Evolutionary conservation across 108 stramenopile genomes (phyloP), one percentile per base, ranked within the genome.

Genomic region (Fragilaria radians): DNA sequence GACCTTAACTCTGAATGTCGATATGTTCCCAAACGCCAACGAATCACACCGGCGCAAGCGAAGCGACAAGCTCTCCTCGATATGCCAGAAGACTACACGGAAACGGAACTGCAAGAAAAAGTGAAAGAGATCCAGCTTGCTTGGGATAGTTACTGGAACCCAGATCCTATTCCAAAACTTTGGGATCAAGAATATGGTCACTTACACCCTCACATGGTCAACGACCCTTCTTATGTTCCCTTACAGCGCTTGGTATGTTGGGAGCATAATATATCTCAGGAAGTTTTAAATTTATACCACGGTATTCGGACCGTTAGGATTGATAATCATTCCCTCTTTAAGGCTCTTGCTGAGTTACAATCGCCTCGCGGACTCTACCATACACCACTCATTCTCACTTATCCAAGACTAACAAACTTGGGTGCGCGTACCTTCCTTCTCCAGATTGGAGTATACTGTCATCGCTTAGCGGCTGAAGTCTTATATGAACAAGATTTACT

Each of bases 401-500:
- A 59, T 47, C 34, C 73, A 11, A 33, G 68, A n/a, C 57, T 62
- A 17, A 34, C 36, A 0, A 18, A 30, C 21, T 22, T 7, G 5
- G 32, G 1, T 31, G 32, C 19, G 28, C 27, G 30, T 22, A 31
- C 33, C 21, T 67, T 56, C 64, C 63, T 46, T 30, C 23, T 79
- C 22, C 52, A 56, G 28, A 71, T 79, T 51, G 69, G 69, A 18
- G 63, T 79, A 2, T 79, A 71, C 54, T 52, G 52, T 9, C 53
- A 79, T 54, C 54, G 78, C 18, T 42, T 79, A 5, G 19, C 74
- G 31, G 64, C 68, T 5, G 78, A 79, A 56, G 54, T 66, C 21
- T 48, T 78, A 54, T 59, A 61, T 1, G 19, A 28, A n/a, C 36
- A 33, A 26, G 51, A 63, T 14, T 57, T 79, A 1, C 61, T 59